Conservation (phyloP, 805 yeast genomes). For the Starmera quercuum region DNA sequence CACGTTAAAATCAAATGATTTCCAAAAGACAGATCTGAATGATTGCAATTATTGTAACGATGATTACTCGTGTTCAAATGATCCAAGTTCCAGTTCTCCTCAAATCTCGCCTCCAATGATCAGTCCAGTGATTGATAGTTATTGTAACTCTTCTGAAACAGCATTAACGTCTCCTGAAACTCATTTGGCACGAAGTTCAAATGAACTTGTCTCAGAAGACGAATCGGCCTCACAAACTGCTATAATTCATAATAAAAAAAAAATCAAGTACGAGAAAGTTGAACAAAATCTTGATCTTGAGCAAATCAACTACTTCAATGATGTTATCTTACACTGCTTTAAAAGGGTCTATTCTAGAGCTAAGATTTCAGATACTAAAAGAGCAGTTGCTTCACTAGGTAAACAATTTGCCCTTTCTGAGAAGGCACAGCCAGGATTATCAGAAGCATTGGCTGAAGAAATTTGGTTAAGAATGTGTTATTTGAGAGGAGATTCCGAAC, state of each 20-base stretch:
- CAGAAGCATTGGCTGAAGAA: constrained; percentile 63
- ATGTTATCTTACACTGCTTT: constrained; percentile 37
- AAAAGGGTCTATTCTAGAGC: constrained; percentile 46
- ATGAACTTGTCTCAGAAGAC: neutral
- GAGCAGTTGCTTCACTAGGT: constrained; percentile 35
- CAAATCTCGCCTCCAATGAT: constrained; percentile 5
- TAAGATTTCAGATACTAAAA: constrained; percentile 37
- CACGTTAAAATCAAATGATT: constrained; percentile 4
- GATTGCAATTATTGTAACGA: too few relatives aligned
- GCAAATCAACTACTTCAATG: constrained; percentile 29
- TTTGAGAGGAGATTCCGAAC: constrained; percentile 7
- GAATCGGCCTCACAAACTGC: constrained; percentile 2
- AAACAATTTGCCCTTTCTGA: constrained; percentile 38
- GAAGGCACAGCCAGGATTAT: constrained; percentile 49
- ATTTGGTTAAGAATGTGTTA: constrained; percentile 30
- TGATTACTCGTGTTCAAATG: neutral
- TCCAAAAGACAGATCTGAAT: constrained; percentile 2
- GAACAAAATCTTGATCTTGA: neutral
- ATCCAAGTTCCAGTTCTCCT: neutral
- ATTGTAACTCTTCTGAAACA: constrained; percentile 11
- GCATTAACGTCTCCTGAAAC: constrained; percentile 13
- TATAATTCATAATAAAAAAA: neutral
- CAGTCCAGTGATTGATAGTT: constrained; percentile 9
- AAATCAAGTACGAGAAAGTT: neutral
- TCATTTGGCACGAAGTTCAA: neutral